These are phyloP conservation scores for Cryphonectria japonica DNA, from an alignment of 2,329 filamentous ascomycete genomes.

Conservation along the genomic window DNA sequence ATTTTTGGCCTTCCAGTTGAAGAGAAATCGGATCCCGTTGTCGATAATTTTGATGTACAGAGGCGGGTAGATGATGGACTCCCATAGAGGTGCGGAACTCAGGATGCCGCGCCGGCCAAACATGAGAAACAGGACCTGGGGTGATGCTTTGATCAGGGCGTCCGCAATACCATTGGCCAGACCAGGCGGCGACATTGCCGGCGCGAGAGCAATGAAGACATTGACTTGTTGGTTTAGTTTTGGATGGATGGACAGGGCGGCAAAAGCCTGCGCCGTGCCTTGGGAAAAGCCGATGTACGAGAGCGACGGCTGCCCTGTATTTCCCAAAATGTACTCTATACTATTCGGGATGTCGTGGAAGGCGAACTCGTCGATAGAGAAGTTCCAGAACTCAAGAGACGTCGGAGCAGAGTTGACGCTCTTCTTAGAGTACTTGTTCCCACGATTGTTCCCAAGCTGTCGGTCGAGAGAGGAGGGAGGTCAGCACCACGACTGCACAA, in stretches of 20 bases:
- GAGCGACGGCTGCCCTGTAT: constrained; percentile 79
- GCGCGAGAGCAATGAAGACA: constrained; percentile 93
- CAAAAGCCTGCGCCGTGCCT: constrained; percentile 95
- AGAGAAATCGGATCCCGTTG: constrained; percentile 77
- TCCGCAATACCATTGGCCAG: constrained; percentile 90
- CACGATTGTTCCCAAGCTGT: constrained; percentile 91
- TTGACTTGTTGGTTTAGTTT: constrained; percentile 91
- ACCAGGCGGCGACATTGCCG: constrained; percentile 94
- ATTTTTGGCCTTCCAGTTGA: constrained; percentile 86
- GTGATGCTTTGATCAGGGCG: constrained; percentile 89
- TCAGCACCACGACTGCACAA: constrained; percentile 38
- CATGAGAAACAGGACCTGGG: constrained; percentile 86
- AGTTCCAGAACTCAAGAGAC: constrained; percentile 87
- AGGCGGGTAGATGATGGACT: constrained; percentile 90
- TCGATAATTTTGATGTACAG: constrained; percentile 91
- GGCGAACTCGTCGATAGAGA: constrained; percentile 97
- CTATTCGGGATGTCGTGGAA: constrained; percentile 97
- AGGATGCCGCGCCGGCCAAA: constrained; percentile 92
- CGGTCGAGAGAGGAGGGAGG: not conserved
- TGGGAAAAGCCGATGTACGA: constrained; percentile 98
- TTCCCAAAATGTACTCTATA: constrained; percentile 86
- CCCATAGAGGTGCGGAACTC: constrained; percentile 95
- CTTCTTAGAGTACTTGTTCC: constrained; percentile 99
- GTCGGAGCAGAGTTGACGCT: constrained; percentile 76
- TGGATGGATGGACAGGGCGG: constrained; percentile 88